Base-by-base conservation (phyloP, 441 rosid genomes). In the Gossypium lobatum region DNA sequence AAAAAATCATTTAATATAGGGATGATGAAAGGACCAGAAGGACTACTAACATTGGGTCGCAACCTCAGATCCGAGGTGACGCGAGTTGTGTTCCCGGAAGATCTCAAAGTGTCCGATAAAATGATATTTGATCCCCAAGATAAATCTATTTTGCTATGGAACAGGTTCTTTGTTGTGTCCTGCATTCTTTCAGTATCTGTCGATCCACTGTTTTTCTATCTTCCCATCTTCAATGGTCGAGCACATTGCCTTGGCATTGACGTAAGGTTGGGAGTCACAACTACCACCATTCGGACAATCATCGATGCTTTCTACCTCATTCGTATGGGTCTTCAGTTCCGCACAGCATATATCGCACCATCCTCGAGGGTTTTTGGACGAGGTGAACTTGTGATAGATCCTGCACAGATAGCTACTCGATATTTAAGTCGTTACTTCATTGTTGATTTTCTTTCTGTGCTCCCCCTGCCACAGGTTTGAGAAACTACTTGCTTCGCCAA, bases 351-450 rank as follows among this genome's bases (percentile, higher is more conserved):
- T 74, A 87, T 92, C 71, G 98, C 98, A 20, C 98, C 98, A 18
- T 93, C 98, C 0, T 93, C 98, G 1, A 83, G 98, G 50, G 98
- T 92, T 11, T 94, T 94, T 60, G 98, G 97, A 42, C 85, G 98
- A n/a, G 98, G 98, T 69, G 98, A 94, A 80, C 97, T 94, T 68
- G 98, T 94, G 16, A 93, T 92, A 17, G 97, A 92, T 82, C 83
- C 97, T 75, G 89, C 88, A 58, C 83, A 92, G 77, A 94, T 94
- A 46, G 97, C 98, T 0, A 70, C 79, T 70, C 82, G 95, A 34
- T 94, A 94, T 59, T 66, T 94, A 68, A 68, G 79, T n/a, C 95
- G 91, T 13, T 86, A 86, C 76, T 94, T 94, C 88, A 72, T 87
- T 46, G 85, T 89, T 13, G 98, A 94, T 85, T 81, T 91, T 62